These are phyloP conservation scores for Syzygium oleosum DNA, from an alignment of 345 rosid species.

Conservation along the genomic window DNA sequence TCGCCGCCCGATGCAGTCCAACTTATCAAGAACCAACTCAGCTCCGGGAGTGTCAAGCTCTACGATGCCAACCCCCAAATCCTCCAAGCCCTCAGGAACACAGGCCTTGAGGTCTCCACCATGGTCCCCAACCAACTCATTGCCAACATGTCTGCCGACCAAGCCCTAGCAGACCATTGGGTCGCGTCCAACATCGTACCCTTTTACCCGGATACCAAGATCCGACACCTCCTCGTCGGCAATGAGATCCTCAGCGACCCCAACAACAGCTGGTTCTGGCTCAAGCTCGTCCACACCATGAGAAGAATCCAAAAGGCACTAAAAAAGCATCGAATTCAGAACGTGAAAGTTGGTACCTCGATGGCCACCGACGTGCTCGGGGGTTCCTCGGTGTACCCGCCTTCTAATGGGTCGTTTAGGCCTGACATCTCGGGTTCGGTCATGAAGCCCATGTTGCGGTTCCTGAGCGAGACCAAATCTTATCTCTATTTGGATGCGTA, in stretches of 20 bases:
- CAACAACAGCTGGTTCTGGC: constrained; percentile 17
- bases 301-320: constrained; percentile 45
- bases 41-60: constrained; percentile 57
- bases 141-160: constrained; percentile 30
- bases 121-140: constrained; percentile 66
- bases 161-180: constrained; percentile 54
- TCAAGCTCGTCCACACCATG: constrained; percentile 68
- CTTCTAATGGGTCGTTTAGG: constrained; percentile 75
- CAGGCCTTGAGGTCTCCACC: constrained; percentile 50
- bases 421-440: constrained; percentile 45
- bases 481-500: constrained; percentile 73
- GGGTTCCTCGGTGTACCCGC: constrained; percentile 51
- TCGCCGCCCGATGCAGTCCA: constrained; percentile 32
- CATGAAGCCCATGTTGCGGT: constrained; percentile 64
- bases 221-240: constrained; percentile 79
- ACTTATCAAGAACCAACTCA: constrained; percentile 34
- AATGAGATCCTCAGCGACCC: constrained; percentile 57
- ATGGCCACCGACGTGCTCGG: constrained; percentile 49
- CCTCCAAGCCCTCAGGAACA: constrained; percentile 42
- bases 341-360: constrained; percentile 64
- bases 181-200: constrained; percentile 36
- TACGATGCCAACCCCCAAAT: constrained; percentile 62
- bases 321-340: constrained; percentile 22
- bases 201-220: constrained; percentile 45
- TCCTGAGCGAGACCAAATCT: constrained; percentile 79